These are phyloP conservation scores for Zoysia matrella DNA, from an alignment of 202 grass and related monocot species.

Conservation along the genomic window DNA sequence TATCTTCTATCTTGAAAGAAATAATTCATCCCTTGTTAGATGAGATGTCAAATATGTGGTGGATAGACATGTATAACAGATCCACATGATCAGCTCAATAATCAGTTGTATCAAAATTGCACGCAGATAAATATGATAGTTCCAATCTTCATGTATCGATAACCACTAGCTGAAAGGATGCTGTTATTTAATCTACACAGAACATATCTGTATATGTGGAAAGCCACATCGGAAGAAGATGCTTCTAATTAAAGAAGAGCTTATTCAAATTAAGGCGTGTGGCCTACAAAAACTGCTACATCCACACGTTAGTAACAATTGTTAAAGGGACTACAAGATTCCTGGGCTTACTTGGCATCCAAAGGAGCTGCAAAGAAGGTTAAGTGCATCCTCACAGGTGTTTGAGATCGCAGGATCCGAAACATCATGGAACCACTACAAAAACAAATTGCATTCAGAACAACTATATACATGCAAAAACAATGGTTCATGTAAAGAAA, in stretches of 20 bases:
- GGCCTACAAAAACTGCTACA: neutral
- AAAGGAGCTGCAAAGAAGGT: conserved; percentile 63
- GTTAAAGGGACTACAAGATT: conserved; percentile 3
- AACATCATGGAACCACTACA: conserved; percentile 99
- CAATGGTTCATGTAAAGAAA: conserved; percentile 18
- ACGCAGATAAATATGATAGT: conserved; percentile 10
- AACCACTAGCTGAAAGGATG: conserved; percentile 12
- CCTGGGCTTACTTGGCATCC: conserved; percentile 69
- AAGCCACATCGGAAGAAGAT: conserved; percentile 5
- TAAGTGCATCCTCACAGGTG: conserved; percentile 91
- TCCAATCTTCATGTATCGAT: neutral
- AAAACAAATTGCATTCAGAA: conserved; percentile 35
- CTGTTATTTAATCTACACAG: neutral
- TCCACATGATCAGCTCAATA: conserved; percentile 1
- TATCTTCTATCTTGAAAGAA: conserved; percentile 83
- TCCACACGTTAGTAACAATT: neutral
- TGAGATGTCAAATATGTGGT: conserved; percentile 31
- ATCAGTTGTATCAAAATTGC: conserved; percentile 5
- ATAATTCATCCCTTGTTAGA: conserved; percentile 41
- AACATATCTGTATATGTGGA: conserved; percentile 21
- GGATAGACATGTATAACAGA: conserved; percentile 33
- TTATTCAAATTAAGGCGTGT: conserved; percentile 4
- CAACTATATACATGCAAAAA: conserved; percentile 6
- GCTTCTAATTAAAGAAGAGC: conserved; percentile 28
- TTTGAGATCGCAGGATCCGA: conserved; percentile 70